A percentile compares a stretch with the other conserved stretches of the same genome.
Conservation (phyloP, 2,329 filamentous ascomycete species). For the Akanthomyces lecanii region DNA sequence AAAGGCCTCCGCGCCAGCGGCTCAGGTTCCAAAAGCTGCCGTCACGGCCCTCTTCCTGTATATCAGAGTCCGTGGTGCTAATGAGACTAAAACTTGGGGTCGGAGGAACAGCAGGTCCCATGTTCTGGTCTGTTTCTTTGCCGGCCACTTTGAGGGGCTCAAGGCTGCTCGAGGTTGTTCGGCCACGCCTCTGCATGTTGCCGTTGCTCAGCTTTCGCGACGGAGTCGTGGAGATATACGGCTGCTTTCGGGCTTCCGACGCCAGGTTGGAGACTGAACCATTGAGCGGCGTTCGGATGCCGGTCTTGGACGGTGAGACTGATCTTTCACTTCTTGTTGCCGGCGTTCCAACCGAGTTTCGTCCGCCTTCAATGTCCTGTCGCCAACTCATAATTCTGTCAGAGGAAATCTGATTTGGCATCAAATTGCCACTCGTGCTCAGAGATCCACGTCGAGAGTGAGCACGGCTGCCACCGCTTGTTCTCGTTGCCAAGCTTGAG, state of each 20-base stretch:
- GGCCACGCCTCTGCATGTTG: neutral
- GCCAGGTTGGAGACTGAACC: slow-evolving; percentile 37
- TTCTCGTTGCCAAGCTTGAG: slow-evolving; percentile 52
- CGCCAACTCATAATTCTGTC: slow-evolving; percentile 89
- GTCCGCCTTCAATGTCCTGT: slow-evolving; percentile 54
- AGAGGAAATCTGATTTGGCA: slow-evolving; percentile 37
- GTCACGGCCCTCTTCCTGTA: slow-evolving; percentile 39
- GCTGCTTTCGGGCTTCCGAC: slow-evolving; percentile 44
- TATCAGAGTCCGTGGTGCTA: slow-evolving; percentile 30
- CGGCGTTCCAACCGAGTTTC: slow-evolving; percentile 36
- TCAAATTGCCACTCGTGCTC: slow-evolving; percentile 28
- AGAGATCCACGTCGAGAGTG: slow-evolving; percentile 55
- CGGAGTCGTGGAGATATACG: slow-evolving; percentile 33
- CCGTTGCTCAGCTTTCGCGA: slow-evolving; percentile 19
- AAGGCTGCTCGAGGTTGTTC: neutral
- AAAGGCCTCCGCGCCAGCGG: slow-evolving; percentile 45
- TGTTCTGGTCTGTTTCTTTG: slow-evolving; percentile 26
- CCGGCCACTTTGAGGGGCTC: slow-evolving; percentile 12
- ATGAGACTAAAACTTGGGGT: slow-evolving; percentile 53
- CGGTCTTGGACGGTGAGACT: slow-evolving; percentile 48
- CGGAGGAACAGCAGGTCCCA: slow-evolving; percentile 38
- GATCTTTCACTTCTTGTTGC: slow-evolving; percentile 49
- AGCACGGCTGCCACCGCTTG: slow-evolving; percentile 42
- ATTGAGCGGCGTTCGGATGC: slow-evolving; percentile 32
- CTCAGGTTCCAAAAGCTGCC: slow-evolving; percentile 54